Conservation (phyloP, 495 filamentous ascomycete species). For the Penicillium soppii region DNA sequence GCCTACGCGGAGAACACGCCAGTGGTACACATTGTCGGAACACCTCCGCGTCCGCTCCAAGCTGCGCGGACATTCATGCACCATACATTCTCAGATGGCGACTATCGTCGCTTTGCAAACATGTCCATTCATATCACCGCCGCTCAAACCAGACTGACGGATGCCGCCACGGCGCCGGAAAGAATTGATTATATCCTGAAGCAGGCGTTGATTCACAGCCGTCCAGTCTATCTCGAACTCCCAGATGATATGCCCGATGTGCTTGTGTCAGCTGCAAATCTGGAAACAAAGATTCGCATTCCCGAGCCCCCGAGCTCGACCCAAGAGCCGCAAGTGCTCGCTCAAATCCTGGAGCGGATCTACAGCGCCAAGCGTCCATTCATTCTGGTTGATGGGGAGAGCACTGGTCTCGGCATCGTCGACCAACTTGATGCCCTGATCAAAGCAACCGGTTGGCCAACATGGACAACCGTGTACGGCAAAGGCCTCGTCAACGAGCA, state of each 20-base stretch:
- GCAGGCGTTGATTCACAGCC: slow-evolving; percentile 36
- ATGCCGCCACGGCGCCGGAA: slow-evolving; percentile 33
- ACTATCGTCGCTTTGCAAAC: slow-evolving; percentile 36
- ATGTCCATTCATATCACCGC: slow-evolving; percentile 40
- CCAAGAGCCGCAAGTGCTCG: slow-evolving; percentile 18
- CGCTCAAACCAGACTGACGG: slow-evolving; percentile 37
- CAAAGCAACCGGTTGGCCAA: slow-evolving; percentile 29
- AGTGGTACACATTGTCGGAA: slow-evolving; percentile 79
- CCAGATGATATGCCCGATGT: slow-evolving; percentile 43
- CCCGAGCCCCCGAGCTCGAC: slow-evolving; percentile 10
- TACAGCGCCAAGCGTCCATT: slow-evolving; percentile 33
- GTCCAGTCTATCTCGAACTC: slow-evolving; percentile 45
- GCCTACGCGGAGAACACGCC: slow-evolving; percentile 74
- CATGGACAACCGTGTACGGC: slow-evolving; percentile 33
- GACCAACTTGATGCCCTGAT: slow-evolving; percentile 30
- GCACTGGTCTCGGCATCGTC: slow-evolving; percentile 22
- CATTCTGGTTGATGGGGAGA: slow-evolving; percentile 39
- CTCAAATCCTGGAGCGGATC: slow-evolving; percentile 27
- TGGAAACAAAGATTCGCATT: slow-evolving; percentile 18
- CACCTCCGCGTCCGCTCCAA: slow-evolving; percentile 32
- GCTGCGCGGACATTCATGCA: slow-evolving; percentile 34
- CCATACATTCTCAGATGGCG: slow-evolving; percentile 46
- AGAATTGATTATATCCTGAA: slow-evolving; percentile 40
- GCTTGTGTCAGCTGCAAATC: slow-evolving; percentile 22
- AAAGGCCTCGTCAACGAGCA: slow-evolving; percentile 41